phyloP scores from a whole-genome alignment of 1,284 basidiomycete species.

The Sanguinoderma infundibulare region DNA sequence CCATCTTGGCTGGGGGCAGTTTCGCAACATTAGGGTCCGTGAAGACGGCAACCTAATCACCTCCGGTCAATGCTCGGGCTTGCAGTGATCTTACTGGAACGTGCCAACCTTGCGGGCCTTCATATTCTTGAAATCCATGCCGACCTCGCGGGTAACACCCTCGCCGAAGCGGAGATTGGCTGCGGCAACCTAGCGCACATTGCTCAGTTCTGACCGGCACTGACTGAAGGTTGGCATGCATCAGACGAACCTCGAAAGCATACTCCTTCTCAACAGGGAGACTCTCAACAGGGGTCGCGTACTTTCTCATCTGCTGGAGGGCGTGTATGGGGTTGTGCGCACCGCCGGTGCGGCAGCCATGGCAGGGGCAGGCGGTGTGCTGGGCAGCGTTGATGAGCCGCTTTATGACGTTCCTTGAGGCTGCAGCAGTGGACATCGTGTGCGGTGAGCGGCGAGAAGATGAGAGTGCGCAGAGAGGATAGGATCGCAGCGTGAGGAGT shows the following conservation, averaged over 20 bases:
- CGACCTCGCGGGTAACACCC: conserved; percentile 90
- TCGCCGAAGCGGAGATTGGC: conserved; percentile 90
- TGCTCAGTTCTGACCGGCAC: neutral
- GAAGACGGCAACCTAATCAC: conserved; percentile 84
- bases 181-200: conserved; percentile 74
- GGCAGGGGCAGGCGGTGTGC: conserved; percentile 77
- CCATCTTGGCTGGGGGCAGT: conserved; percentile 83
- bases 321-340: conserved; percentile 49
- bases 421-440: conserved; percentile 52
- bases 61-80: conserved; percentile 23
- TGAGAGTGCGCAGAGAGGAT: neutral
- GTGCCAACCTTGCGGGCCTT: conserved; percentile 73
- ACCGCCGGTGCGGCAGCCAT: conserved; percentile 57
- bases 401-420: conserved; percentile 61
- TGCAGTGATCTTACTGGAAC: too few species aligned
- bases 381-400: conserved; percentile 76
- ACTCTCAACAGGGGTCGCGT: conserved; percentile 84
- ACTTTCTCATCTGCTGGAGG: conserved; percentile 66
- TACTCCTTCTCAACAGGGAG: conserved; percentile 82
- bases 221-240: neutral
- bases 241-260: conserved; percentile 84
- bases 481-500: neutral
- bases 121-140: conserved; percentile 94
- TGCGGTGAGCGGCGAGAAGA: neutral
- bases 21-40: conserved; percentile 89